Evolutionary conservation across 371 early-diverging fungal species (phyloP).

Genomic region (Chytridium lagenaria): DNA sequence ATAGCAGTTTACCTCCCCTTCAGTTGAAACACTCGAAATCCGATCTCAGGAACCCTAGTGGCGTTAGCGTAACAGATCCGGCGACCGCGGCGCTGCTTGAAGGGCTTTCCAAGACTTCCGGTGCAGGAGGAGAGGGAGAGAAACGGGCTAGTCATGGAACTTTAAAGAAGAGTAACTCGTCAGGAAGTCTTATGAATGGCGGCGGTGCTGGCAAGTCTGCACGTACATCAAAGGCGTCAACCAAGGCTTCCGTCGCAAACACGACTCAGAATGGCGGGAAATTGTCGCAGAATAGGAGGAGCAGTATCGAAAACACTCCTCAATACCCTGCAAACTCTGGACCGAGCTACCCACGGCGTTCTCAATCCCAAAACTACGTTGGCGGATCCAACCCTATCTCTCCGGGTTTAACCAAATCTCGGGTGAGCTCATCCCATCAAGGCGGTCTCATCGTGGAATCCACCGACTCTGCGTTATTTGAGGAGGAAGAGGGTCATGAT

Average conservation of each 20-base stretch:
- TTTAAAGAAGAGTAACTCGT: conserved; percentile 5
- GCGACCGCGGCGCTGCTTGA: conserved; percentile 4
- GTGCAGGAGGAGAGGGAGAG: neutral
- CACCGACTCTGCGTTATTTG: conserved; percentile 15
- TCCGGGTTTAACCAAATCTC: neutral
- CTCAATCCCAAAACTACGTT: conserved; percentile 15
- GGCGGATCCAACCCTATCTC: no score
- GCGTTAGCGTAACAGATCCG: neutral
- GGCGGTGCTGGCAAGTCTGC: neutral
- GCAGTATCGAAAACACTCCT: neutral
- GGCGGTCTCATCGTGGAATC: conserved; percentile 5
- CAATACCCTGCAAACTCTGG: neutral
- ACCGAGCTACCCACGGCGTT: neutral
- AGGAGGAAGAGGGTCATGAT: conserved; percentile 15
- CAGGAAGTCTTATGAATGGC: conserved; percentile 12
- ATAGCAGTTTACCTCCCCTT: conserved; percentile 5
- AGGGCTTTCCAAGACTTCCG: neutral
- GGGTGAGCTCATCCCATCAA: neutral
- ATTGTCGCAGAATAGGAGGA: neutral
- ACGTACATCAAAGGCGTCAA: neutral
- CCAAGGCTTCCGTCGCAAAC: conserved; percentile 1
- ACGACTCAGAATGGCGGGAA: neutral
- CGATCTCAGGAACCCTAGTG: no score
- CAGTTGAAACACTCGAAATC: neutral
- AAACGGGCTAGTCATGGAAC: neutral